These are phyloP conservation scores for Hippophae gyantsensis DNA, from an alignment of 306 rosid species.

Conservation along the genomic window DNA sequence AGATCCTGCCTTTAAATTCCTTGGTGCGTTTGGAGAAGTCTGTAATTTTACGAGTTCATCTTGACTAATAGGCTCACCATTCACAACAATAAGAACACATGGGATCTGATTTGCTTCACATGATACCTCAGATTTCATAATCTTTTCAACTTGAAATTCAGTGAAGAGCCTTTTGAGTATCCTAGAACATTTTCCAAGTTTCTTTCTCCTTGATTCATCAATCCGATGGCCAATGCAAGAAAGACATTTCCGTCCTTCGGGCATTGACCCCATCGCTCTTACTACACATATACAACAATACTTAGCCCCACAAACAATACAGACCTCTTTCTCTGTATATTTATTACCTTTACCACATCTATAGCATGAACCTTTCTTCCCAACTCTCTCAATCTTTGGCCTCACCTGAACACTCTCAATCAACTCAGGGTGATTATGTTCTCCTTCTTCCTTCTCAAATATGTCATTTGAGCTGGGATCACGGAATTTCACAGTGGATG, in stretches of 20 bases:
- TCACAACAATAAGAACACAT: constrained; percentile 35
- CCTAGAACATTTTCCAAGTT: constrained; percentile 45
- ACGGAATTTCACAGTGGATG: constrained; percentile 49
- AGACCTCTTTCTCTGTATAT: constrained; percentile 52
- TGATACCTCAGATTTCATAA: constrained; percentile 35
- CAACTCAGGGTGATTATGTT: too few species aligned
- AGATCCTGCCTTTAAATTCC: constrained; percentile 50
- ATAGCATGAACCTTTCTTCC: constrained; percentile 56
- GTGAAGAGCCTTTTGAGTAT: constrained; percentile 47
- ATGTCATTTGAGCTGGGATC: constrained; percentile 30
- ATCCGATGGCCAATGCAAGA: constrained; percentile 45
- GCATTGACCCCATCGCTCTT: constrained; percentile 82
- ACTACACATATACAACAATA: constrained; percentile 53
- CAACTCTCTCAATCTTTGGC: constrained; percentile 41
- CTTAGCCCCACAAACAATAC: constrained; percentile 69
- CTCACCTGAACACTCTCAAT: constrained; percentile 19
- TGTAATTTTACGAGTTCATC: constrained; percentile 35
- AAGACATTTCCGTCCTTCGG: constrained; percentile 76
- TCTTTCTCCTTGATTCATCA: constrained; percentile 44
- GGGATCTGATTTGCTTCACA: constrained; percentile 54
- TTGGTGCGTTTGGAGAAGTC: constrained; percentile 48
- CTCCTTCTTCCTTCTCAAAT: background rate
- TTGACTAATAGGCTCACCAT: constrained; percentile 33
- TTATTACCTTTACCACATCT: constrained; percentile 53
- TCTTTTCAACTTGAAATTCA: constrained; percentile 26